Evolutionary conservation across 1,139 yeast species (phyloP).

Genomic region (Hansenula sp.): DNA sequence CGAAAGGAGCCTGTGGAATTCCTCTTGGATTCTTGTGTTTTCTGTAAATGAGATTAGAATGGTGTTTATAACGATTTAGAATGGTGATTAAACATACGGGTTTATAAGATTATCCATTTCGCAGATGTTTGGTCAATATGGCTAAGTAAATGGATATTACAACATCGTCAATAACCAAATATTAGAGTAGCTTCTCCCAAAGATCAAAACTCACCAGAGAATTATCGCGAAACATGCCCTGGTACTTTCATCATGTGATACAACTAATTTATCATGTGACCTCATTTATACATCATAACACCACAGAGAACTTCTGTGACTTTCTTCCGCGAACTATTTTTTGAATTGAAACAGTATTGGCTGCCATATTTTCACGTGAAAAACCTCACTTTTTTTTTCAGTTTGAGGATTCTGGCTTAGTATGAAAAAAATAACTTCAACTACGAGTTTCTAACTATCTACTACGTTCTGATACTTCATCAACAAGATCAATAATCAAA

Average conservation of each 20-base stretch:
- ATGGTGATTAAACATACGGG: constrained; percentile 4
- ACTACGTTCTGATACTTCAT: neutral
- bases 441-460: neutral
- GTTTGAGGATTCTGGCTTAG: neutral
- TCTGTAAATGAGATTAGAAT: constrained; percentile 2
- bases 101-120: constrained; percentile 12
- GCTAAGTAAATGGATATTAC: no score
- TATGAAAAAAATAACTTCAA: constrained; percentile 1
- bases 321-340: no score
- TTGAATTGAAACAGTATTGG: neutral
- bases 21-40: constrained; percentile 73
- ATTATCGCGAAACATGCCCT: no score
- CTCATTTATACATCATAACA: no score
- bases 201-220: no score
- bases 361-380: neutral
- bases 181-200: no score
- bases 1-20: constrained; percentile 94
- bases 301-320: no score
- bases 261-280: no score
- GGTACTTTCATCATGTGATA: no score
- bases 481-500: constrained; percentile 13
- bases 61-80: neutral
- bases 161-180: no score
- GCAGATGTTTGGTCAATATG: neutral
- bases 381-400: neutral